Base-by-base conservation (phyloP, 768 basidiomycete genomes). In the Pleurotus ostreatus region DNA sequence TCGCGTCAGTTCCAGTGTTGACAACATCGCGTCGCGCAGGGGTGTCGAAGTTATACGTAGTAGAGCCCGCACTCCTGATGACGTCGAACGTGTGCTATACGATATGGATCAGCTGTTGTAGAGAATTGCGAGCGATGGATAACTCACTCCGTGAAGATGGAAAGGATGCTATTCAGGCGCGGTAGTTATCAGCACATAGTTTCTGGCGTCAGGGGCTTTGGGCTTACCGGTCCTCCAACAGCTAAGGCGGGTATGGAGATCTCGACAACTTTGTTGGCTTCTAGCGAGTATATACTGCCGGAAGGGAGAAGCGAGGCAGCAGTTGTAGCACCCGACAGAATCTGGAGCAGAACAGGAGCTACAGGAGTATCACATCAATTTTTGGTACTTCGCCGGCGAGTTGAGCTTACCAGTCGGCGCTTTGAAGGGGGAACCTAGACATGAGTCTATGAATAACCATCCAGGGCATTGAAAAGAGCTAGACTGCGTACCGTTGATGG, bases 221-320 rank as follows among this genome's bases (percentile, higher is more conserved):
- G 5, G 59, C 73, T 62, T 61, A 75, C 74, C 2, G 74, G 74
- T 20, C 65, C 65, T 37, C 70, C 70, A 26, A 63, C 49, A 1
- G 68, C 61, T 3, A 71, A 73, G 52, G 73, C 74, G 6, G 76
- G 74, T 55, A 81, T 70, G 16, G 70, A 71, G 1, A 83, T 48
- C 53, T 83, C 80, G 57, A 83, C 71, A 41, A 77, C 70, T 44
- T 78, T 70, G 59, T 81, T 78, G 4, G 65, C 60, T 0, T 76
- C 70, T n/a, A 76, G 51, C 16, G 61, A 60, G 55, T 78, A 79
- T 11, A 81, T 72, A 15, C 71, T 69, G 5, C 76, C 77, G 3
- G 69, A 45, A 2, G 74, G 69, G 3, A 74, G 69, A 20, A 82
- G 63, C 12, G 67, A 64, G 13, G 68, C 62, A 0, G 78, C 67